phyloP scores from a whole-genome alignment of 768 basidiomycete species.

The Rhizopogon vesiculosus region DNA sequence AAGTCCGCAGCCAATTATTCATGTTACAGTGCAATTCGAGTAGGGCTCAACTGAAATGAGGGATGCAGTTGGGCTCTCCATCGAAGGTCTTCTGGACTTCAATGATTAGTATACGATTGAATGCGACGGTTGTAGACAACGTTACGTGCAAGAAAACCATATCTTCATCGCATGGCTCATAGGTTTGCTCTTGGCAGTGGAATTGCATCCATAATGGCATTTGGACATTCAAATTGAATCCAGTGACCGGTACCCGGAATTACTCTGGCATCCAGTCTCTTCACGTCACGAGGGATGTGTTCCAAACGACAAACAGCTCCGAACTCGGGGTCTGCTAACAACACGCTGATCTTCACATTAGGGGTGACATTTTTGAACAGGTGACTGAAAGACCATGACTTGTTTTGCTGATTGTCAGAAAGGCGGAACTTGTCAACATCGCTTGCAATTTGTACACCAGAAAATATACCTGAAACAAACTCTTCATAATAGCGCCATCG shows the following conservation, averaged over 20 bases:
- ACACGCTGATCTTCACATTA: conserved; percentile 10
- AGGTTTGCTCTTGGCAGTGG: not conserved
- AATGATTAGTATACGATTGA: no score
- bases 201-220: conserved; percentile 12
- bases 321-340: conserved; percentile 15
- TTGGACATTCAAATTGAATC: conserved; percentile 22
- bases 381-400: conserved; percentile 14
- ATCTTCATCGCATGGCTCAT: not conserved
- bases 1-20: no score
- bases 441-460: not conserved
- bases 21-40: no score
- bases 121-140: not conserved
- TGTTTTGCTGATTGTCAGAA: conserved; percentile 4
- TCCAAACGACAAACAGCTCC: not conserved
- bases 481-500: not conserved
- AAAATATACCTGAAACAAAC: not conserved
- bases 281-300: conserved; percentile 4
- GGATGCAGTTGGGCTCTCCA: no score
- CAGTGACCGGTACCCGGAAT: conserved; percentile 18
- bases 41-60: no score
- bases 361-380: not conserved
- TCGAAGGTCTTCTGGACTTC: no score
- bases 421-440: not conserved
- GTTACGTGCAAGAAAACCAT: no score
- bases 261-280: not conserved